These are phyloP conservation scores for Cutaneotrichosporon mucoides DNA, from an alignment of 1,284 basidiomycete species.

Conservation along the genomic window DNA sequence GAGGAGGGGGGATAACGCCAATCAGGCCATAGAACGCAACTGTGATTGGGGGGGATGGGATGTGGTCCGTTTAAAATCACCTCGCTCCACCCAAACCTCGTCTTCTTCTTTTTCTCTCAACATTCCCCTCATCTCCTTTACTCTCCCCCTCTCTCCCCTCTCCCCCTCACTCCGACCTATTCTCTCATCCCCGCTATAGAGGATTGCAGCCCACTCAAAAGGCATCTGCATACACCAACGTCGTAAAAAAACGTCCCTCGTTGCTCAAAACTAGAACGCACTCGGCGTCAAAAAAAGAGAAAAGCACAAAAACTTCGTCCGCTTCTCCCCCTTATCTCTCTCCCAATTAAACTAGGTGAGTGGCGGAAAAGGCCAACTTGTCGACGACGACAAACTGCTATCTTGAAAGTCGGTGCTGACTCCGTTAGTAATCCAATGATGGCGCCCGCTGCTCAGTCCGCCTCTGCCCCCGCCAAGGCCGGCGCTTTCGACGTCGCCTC, in stretches of 20 bases:
- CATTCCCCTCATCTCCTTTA: background rate
- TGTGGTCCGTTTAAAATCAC: background rate
- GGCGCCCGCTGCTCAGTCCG: constrained; percentile 45
- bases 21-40: too few relatives aligned
- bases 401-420: background rate
- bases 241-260: background rate
- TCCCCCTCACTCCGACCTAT: background rate
- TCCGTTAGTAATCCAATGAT: constrained; percentile 29
- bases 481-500: constrained; percentile 48
- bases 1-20: too few relatives aligned
- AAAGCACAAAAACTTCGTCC: background rate
- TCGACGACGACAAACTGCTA: background rate
- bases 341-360: background rate
- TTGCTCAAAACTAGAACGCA: background rate
- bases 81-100: constrained; percentile 1
- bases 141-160: background rate
- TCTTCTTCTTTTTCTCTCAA: constrained; percentile 1
- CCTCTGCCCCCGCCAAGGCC: constrained; percentile 39
- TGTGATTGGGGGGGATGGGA: too few relatives aligned
- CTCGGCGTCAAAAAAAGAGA: background rate
- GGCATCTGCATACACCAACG: background rate
- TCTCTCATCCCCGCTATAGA: constrained; percentile 9
- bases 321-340: background rate
- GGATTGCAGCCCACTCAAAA: background rate
- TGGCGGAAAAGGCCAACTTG: background rate